Evolutionary conservation across 2,329 filamentous ascomycete species (phyloP).

Genomic region (Fonsecaea pedrosoi): DNA sequence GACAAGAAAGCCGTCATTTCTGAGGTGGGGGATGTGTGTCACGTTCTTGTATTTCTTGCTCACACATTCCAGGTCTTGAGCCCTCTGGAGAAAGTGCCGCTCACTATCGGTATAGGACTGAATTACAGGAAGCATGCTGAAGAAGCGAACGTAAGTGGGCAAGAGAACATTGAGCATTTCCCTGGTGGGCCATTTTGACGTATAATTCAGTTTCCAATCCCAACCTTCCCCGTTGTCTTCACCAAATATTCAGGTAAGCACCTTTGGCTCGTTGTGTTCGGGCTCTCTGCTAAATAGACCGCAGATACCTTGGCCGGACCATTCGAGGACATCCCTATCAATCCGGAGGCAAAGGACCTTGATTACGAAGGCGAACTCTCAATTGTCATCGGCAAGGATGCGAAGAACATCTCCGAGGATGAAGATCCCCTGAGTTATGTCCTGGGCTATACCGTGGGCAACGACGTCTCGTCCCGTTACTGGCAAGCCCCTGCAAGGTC

Average conservation of each 20-base stretch:
- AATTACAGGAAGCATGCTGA: conserved; percentile 37
- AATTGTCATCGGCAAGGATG: conserved; percentile 61
- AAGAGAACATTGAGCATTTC: neutral
- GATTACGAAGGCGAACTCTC: conserved; percentile 37
- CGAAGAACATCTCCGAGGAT: conserved; percentile 56
- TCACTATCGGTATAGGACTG: conserved; percentile 36
- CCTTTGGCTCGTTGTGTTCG: neutral
- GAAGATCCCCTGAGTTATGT: conserved; percentile 51
- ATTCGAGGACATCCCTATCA: conserved; percentile 47
- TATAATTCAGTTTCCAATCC: conserved; percentile 40
- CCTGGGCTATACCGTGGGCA: conserved; percentile 49
- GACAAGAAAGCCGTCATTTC: conserved; percentile 15
- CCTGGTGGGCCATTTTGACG: neutral
- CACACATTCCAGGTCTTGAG: conserved; percentile 48
- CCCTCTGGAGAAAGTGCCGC: conserved; percentile 44
- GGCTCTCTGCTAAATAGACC: neutral
- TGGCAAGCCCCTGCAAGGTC: conserved; percentile 41
- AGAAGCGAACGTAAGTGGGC: conserved; percentile 32
- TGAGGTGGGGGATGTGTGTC: conserved; percentile 23
- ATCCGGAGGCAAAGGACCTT: conserved; percentile 47
- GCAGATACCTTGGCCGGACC: conserved; percentile 40
- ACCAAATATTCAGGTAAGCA: conserved; percentile 44
- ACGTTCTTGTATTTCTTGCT: conserved; percentile 11
- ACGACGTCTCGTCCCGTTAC: conserved; percentile 50
- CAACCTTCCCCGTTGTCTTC: conserved; percentile 50